Conservation (phyloP, 306 rosid species). For the Ochetophila trinervis region DNA sequence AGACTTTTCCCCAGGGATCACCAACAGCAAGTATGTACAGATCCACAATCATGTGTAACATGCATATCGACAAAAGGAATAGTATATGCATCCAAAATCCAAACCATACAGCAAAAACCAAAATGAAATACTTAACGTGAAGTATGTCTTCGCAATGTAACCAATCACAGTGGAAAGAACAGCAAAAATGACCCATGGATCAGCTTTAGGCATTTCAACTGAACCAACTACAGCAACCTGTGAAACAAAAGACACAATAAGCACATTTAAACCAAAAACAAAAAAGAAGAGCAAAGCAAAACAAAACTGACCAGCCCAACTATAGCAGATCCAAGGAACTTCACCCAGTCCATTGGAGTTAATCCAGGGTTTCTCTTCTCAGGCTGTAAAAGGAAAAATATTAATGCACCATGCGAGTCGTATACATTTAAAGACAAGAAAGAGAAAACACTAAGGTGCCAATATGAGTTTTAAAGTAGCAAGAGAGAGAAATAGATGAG, state of each 20-base stretch:
- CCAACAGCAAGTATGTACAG: conserved; percentile 8
- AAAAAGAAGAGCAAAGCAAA: not conserved
- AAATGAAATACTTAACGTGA: conserved; percentile 58
- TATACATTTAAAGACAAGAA: conserved; percentile 6
- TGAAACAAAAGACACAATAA: conserved; percentile 16
- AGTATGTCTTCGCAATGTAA: conserved; percentile 85
- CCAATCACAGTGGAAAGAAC: conserved; percentile 82
- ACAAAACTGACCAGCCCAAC: conserved; percentile 82
- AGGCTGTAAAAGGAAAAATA: conserved; percentile 57
- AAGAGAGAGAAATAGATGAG: conserved; percentile 6
- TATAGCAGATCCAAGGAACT: conserved; percentile 74
- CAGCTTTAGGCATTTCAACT: conserved; percentile 77
- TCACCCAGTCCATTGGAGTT: conserved; percentile 99
- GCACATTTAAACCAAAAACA: conserved; percentile 21
- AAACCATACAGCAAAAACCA: not conserved
- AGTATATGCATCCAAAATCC: not conserved
- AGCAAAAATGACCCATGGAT: conserved; percentile 78
- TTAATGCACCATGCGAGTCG: conserved; percentile 24
- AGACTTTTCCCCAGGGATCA: not conserved
- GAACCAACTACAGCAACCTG: conserved; percentile 92
- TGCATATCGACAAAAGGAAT: conserved; percentile 8
- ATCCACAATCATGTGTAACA: conserved; percentile 6
- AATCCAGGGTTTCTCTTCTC: conserved; percentile 97
- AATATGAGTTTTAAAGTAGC: not conserved
- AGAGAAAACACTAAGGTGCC: not conserved